phyloP scores from a whole-genome alignment of 2,329 filamentous ascomycete genomes.

The Exophiala viscosa region DNA sequence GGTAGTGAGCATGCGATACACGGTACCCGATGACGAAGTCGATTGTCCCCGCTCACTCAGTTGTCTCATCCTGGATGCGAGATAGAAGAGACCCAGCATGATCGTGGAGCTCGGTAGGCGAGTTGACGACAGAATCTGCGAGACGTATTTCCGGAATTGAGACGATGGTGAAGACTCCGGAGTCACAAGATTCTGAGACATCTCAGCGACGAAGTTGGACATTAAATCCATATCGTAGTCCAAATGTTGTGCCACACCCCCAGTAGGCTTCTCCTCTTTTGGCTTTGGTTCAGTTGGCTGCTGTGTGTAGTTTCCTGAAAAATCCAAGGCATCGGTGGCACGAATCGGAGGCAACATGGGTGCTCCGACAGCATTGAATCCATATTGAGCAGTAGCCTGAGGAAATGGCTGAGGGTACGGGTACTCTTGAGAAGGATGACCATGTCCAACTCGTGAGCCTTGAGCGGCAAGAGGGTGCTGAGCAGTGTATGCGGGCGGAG shows the following conservation, averaged over 20 bases:
- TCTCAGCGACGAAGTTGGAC: slow-evolving; percentile 91
- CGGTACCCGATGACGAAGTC: slow-evolving; percentile 60
- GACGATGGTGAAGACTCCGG: slow-evolving; percentile 61
- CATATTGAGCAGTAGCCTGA: slow-evolving; percentile 17
- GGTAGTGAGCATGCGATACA: slow-evolving; percentile 84
- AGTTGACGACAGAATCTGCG: slow-evolving; percentile 84
- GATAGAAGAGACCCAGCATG: slow-evolving; percentile 82
- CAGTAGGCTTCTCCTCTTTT: slow-evolving; percentile 66
- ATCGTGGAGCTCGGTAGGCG: slow-evolving; percentile 88
- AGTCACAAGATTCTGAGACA: slow-evolving; percentile 69
- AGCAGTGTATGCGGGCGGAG: slow-evolving; percentile 37
- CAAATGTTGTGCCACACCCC: slow-evolving; percentile 87
- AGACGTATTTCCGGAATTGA: slow-evolving; percentile 86
- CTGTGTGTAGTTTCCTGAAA: slow-evolving; percentile 25
- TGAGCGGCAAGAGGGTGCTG: slow-evolving; percentile 20
- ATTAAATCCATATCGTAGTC: slow-evolving; percentile 97
- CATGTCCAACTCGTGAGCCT: slow-evolving; percentile 12
- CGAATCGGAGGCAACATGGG: slow-evolving; percentile 42
- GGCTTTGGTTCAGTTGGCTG: slow-evolving; percentile 36
- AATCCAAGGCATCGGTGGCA: slow-evolving; percentile 35
- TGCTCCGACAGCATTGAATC: slow-evolving; percentile 29
- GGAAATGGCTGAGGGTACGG: slow-evolving; percentile 19
- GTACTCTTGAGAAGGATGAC: slow-evolving; percentile 19
- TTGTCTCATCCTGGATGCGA: slow-evolving; percentile 77
- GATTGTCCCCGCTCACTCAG: slow-evolving; percentile 57